phyloP scores from a whole-genome alignment of 2,329 filamentous ascomycete genomes.

The Monilinia vaccinii-corymbosi region DNA sequence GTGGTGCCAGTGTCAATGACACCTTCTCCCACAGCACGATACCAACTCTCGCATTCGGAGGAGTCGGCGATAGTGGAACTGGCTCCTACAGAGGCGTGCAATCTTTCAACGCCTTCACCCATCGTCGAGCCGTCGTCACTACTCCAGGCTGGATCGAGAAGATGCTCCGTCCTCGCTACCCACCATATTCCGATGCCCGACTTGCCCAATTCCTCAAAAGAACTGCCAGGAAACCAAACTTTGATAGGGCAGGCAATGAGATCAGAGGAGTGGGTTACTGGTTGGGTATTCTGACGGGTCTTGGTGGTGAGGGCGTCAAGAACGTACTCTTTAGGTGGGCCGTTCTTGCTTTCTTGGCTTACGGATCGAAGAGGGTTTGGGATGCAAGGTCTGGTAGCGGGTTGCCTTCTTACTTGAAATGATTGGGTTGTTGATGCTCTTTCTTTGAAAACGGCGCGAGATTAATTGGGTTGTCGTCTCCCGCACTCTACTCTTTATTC shows the following conservation, averaged over 20 bases:
- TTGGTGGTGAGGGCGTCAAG: conserved; percentile 39
- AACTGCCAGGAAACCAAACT: conserved; percentile 43
- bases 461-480: not conserved
- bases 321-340: conserved; percentile 8
- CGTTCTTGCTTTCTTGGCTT: conserved; percentile 3
- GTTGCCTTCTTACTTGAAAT: conserved; percentile 10
- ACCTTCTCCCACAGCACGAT: conserved; percentile 63
- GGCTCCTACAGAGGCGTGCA: conserved; percentile 71
- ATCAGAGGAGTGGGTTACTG: conserved; percentile 46
- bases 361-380: conserved; percentile 7
- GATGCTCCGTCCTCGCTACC: conserved; percentile 58
- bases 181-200: conserved; percentile 43
- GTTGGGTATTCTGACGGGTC: conserved; percentile 39
- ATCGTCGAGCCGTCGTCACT: conserved; percentile 47
- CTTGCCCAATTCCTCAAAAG: conserved; percentile 38
- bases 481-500: not conserved
- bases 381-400: not conserved
- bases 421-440: not conserved
- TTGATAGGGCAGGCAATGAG: conserved; percentile 50
- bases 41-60: conserved; percentile 68
- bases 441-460: not conserved
- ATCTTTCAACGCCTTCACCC: conserved; percentile 61
- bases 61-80: conserved; percentile 69
- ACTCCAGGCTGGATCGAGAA: conserved; percentile 61
- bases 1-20: conserved; percentile 58